Base-by-base conservation (phyloP, 371 early-diverging fungal species). In the Capillidium heterosporum region DNA sequence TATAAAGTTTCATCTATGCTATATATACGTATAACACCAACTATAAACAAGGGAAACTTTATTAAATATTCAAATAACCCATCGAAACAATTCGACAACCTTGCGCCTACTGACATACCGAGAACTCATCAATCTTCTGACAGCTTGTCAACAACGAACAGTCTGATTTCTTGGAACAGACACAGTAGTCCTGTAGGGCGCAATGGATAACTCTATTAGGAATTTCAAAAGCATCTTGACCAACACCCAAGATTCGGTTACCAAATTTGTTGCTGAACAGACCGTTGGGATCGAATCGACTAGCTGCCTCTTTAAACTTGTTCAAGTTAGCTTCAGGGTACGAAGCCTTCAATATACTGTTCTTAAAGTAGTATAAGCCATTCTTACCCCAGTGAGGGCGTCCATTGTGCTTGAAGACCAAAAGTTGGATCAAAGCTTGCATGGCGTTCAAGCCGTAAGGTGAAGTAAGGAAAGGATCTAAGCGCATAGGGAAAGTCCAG, bases 371-470 rank as follows among this genome's bases (percentile, higher is more conserved):
- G 10, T 5, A 5, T n/a, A n/a, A 21, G 2, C 50, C 50, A 17
- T 50, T 50, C 17, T 50, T 50, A 13, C 50, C 50, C 50, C 50
- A 50, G 17, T 50, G 50, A 1, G 50, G 50, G 1, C 50, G 27
- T n/a, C 32, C 50, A 5, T 26, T 28, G 17, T 32, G 35, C 32
- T 50, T 50, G 17, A n/a, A 32, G 13, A 50, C 32, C 1, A 50
- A 32, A 17, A 35, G 29, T 31, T 50, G 50, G 10, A 15, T 17
- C 2, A 50, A n/a, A 15, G 35, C 7, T 35, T 50, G 50, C 32
- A 50, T 50, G 1, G 21, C 32, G 4, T 11, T 5, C 15, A 50
- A 17, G 4, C 50, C 50, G 32, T 32, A 35, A 32, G 29, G 29
- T 31, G 50, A 8, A 10, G 21, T 11, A 3, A 19, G 5, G 32